Percentiles rank a stretch among this genome's conserved stretches.
phyloP scores from a whole-genome alignment of 176 grass and related monocot genomes.

The Sorghum bicolor region DNA sequence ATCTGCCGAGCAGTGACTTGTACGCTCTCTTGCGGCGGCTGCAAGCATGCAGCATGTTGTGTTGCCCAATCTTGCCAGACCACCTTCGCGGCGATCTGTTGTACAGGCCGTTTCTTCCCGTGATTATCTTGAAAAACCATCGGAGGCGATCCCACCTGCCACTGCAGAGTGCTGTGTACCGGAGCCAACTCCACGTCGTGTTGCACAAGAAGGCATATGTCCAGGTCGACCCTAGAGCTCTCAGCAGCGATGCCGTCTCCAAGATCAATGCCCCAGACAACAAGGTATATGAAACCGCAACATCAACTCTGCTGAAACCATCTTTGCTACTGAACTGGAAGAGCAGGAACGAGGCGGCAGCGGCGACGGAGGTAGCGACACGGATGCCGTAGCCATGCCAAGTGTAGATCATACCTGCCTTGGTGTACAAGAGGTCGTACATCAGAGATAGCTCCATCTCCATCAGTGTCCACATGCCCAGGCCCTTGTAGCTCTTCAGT shows the following conservation, averaged over 20 bases:
- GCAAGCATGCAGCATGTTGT: background rate
- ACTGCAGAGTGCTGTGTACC: background rate
- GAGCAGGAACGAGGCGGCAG: background rate
- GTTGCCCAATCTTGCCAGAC: constrained; percentile 17
- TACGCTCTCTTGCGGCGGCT: background rate
- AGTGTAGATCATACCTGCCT: constrained; percentile 11
- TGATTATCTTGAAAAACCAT: background rate
- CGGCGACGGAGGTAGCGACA: background rate
- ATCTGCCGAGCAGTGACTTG: background rate
- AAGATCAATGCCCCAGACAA: constrained; percentile 18
- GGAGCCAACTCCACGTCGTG: background rate
- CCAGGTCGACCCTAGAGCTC: background rate
- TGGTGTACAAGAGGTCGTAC: constrained; percentile 47
- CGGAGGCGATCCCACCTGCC: constrained; percentile 13
- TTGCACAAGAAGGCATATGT: background rate
- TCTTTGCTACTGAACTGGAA: background rate
- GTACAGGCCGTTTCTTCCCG: background rate
- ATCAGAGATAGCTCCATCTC: constrained; percentile 20
- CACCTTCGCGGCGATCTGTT: background rate
- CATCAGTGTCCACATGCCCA: background rate
- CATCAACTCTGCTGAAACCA: background rate
- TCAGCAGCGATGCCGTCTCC: background rate
- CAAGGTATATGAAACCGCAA: constrained; percentile 35
- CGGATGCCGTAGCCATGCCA: constrained; percentile 7
- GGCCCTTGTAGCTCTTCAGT: too few relatives aligned